These are phyloP conservation scores for Fusarium bactridioides DNA, from an alignment of 2,329 filamentous ascomycete genomes.

Conservation along the genomic window DNA sequence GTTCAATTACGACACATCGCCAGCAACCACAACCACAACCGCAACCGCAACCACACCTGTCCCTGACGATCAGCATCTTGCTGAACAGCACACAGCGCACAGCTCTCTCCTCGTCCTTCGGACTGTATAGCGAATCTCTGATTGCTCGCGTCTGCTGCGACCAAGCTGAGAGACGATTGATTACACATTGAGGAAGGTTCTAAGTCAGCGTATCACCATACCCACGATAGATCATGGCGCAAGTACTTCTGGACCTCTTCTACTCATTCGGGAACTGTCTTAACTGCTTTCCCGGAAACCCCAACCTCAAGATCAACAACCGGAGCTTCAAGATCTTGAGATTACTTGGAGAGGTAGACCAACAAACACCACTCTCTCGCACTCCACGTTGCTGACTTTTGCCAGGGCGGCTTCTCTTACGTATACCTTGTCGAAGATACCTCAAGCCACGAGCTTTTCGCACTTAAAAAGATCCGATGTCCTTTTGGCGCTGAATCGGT, in stretches of 20 bases:
- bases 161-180: not conserved
- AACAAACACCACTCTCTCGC: not conserved
- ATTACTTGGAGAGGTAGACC: conserved; percentile 83
- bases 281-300: conserved; percentile 93
- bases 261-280: conserved; percentile 95
- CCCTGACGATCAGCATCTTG: conserved; percentile 24
- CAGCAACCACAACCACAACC: not conserved
- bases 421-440: conserved; percentile 98
- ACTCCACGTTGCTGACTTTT: not conserved
- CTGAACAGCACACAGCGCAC: not conserved
- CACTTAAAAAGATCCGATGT: conserved; percentile 98
- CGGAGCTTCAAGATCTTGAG: conserved; percentile 96
- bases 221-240: conserved; percentile 66
- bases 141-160: not conserved
- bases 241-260: conserved; percentile 86
- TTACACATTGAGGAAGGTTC: not conserved
- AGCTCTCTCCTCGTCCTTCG: not conserved
- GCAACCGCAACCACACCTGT: conserved; percentile 7
- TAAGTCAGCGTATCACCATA: not conserved
- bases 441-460: conserved; percentile 81
- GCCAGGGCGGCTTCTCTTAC: conserved; percentile 93
- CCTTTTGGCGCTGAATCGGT: conserved; percentile 98
- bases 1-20: conserved; percentile 19
- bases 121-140: not conserved
- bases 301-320: conserved; percentile 93